Percentiles rank a stretch among this genome's conserved stretches.
Evolutionary conservation across 805 yeast genomes (phyloP).

Genomic region (Kazachstania bromeliacearum): DNA sequence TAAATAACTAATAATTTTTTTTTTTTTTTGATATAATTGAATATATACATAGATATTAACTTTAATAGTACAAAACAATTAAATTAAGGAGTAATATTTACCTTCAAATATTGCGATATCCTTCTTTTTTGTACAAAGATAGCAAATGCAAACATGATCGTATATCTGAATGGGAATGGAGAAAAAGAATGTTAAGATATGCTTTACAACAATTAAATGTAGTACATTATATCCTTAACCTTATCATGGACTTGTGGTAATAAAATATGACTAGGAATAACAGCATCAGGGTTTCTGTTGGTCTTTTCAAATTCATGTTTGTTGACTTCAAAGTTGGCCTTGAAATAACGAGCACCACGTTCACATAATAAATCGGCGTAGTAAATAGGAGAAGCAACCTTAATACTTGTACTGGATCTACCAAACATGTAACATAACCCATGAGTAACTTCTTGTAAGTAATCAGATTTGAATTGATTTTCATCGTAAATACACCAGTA

Average conservation of each 20-base stretch:
- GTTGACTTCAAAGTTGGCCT: conserved; percentile 12
- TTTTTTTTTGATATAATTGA: too few species aligned
- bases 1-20: too few species aligned
- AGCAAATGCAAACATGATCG: too few species aligned
- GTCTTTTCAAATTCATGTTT: conserved; percentile 8
- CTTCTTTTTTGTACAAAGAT: too few species aligned
- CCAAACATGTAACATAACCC: conserved; percentile 17
- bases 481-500: conserved; percentile 20
- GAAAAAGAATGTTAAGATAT: neutral
- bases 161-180: too few species aligned
- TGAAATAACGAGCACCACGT: conserved; percentile 16
- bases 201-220: conserved; percentile 9
- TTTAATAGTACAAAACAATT: too few species aligned
- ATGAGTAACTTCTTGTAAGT: conserved; percentile 15
- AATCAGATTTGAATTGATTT: conserved; percentile 12
- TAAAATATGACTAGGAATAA: conserved; percentile 7
- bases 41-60: too few species aligned
- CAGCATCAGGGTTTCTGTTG: conserved; percentile 8
- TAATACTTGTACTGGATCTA: conserved; percentile 16
- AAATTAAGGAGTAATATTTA: too few species aligned
- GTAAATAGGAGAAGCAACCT: conserved; percentile 15
- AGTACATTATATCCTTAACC: conserved; percentile 14
- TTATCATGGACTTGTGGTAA: conserved; percentile 13
- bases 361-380: conserved; percentile 18
- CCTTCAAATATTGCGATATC: too few species aligned